Evolutionary conservation across 139 green algal species (phyloP).

Genomic region (Asterochloris sp.): DNA sequence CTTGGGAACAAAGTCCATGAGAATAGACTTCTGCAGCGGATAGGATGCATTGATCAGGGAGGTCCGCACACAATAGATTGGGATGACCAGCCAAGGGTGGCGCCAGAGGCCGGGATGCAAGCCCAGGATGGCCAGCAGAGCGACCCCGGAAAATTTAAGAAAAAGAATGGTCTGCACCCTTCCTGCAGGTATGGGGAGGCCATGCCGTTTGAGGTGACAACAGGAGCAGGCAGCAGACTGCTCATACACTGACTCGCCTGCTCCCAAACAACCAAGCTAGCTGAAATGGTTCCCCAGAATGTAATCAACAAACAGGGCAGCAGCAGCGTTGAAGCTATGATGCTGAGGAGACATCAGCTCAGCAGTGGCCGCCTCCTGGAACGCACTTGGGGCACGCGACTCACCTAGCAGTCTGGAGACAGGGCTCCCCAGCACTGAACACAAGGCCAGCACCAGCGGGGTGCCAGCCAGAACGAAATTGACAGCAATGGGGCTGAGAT

Average conservation of each 20-base stretch:
- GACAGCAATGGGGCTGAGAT: conserved; percentile 3
- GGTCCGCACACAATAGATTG: conserved; percentile 40
- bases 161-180: conserved; percentile 10
- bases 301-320: neutral
- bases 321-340: neutral
- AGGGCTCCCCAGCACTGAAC: neutral
- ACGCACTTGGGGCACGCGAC: neutral
- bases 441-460: neutral
- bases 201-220: neutral
- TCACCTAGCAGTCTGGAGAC: conserved; percentile 3
- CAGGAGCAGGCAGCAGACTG: neutral
- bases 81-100: conserved; percentile 36
- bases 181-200: neutral
- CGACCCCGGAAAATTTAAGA: conserved; percentile 29
- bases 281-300: neutral
- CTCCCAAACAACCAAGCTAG: neutral
- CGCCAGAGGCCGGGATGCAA: conserved; percentile 24
- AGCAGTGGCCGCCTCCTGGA: neutral
- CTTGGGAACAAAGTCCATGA: conserved; percentile 56
- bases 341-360: neutral
- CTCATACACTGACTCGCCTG: neutral
- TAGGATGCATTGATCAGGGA: conserved; percentile 44
- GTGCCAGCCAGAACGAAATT: conserved; percentile 1
- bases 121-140: conserved; percentile 41
- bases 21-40: conserved; percentile 39